phyloP scores from a whole-genome alignment of 2,329 filamentous ascomycete species.

The Ophiostoma perfectum region DNA sequence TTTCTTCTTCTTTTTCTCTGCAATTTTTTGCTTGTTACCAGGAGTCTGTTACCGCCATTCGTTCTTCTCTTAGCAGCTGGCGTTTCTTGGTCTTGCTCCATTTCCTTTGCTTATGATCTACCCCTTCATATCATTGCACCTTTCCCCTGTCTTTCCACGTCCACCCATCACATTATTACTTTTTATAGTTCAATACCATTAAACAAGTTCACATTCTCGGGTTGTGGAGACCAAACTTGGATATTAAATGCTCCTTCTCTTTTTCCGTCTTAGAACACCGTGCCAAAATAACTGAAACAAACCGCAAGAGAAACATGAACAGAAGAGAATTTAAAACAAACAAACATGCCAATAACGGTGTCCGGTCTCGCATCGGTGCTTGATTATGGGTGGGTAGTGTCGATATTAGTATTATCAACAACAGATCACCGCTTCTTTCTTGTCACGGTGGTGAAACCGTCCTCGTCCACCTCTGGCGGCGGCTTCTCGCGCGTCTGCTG shows the following conservation, averaged over 20 bases:
- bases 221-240: background rate
- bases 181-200: background rate
- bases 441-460: conserved; percentile 72
- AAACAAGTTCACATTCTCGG: background rate
- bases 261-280: background rate
- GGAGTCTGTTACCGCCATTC: background rate
- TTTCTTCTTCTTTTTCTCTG: background rate
- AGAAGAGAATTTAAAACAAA: background rate
- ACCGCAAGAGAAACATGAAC: background rate
- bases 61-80: conserved; percentile 1
- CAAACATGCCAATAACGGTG: background rate
- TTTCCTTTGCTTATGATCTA: conserved; percentile 4
- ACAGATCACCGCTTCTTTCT: conserved; percentile 54
- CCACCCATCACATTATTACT: background rate
- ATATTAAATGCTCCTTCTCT: background rate
- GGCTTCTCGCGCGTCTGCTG: conserved; percentile 53
- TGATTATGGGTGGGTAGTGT: no score
- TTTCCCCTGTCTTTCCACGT: background rate
- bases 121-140: background rate
- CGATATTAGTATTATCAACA: background rate
- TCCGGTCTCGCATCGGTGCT: no score
- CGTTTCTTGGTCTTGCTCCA: background rate
- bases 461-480: conserved; percentile 69
- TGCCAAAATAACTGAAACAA: background rate
- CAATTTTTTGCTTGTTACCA: background rate